Base-by-base conservation (phyloP, 2,329 filamentous ascomycete species). In the Cercospora sp. region DNA sequence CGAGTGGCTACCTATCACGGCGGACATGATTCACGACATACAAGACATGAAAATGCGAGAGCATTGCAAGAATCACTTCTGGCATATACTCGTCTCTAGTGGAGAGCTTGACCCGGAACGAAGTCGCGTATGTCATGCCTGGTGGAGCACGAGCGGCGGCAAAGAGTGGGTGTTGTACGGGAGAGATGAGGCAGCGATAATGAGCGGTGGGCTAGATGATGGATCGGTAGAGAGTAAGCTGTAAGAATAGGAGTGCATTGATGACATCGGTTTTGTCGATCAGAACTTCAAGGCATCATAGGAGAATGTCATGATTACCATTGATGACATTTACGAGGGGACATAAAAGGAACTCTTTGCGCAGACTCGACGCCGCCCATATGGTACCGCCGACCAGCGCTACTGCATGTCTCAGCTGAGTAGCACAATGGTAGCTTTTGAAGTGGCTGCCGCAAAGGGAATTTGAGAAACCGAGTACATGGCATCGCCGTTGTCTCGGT, bases 21-120 rank as follows among this genome's bases (percentile, higher is more conserved):
- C 91, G 0, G 84, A 88, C 59, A 81, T 92, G 13, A 81, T 95
- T 67, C 89, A 89, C 71, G 80, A 80, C 16, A 86, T 96, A 30
- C 78, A 83, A 2, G 89, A 93, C 69, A 79, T 83, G 0, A 78
- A 75, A 3, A 87, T 94, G 82, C 85, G 89, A 53, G 85, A 89
- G 58, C 81, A 83, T 2, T 91, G 89, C 42, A 88, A 89, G 75
- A 85, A 88, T 70, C 84, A 93, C 60, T 91, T 96, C 78, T 93
- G 91, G 89, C 89, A 95, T 67, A 86, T 93, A 2, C 80, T 97
- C 9, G 89, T 89, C 48, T 89, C 60, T 18, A 86, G 70, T 73
- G 93, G 93, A 3, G 93, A 96, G 81, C 91, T 97, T 88, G 93
- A 97, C 79, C 90, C 96, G 26, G 91, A 96, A 77, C 86, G 93